A percentile compares a stretch with the other conserved stretches of the same genome.
Conservation (phyloP, 106 monocot genomes). For the Vanilla planifolia region DNA sequence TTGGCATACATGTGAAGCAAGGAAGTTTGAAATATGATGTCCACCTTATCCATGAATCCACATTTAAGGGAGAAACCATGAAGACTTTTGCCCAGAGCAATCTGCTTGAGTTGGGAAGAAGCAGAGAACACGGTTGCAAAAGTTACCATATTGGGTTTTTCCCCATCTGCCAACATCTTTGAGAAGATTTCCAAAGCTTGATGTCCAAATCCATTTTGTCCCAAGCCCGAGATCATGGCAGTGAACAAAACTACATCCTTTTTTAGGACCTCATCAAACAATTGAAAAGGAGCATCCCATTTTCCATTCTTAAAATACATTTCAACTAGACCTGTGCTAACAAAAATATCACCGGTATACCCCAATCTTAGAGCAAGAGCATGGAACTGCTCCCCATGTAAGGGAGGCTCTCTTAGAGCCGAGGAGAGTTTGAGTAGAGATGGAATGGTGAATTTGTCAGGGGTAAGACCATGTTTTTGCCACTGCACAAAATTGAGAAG, state of each 20-base stretch:
- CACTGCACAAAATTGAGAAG: slow-evolving; percentile 21
- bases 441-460: slow-evolving; percentile 38
- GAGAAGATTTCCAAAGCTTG: slow-evolving; percentile 28
- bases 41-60: slow-evolving; percentile 14
- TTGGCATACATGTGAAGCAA: slow-evolving; percentile 36
- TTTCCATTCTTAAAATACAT: slow-evolving; percentile 19
- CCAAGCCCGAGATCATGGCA: slow-evolving; percentile 29
- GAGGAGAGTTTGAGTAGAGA: slow-evolving; percentile 32
- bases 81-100: slow-evolving; percentile 18
- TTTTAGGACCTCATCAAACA: slow-evolving; percentile 23
- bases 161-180: slow-evolving; percentile 20
- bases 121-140: slow-evolving; percentile 19
- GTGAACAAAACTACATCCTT: slow-evolving; percentile 43
- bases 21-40: slow-evolving; percentile 31
- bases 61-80: slow-evolving; percentile 23
- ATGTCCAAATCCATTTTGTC: slow-evolving; percentile 7
- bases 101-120: slow-evolving; percentile 13
- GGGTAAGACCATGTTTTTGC: slow-evolving; percentile 12
- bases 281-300: background rate
- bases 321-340: slow-evolving; percentile 23
- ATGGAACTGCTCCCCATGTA: slow-evolving; percentile 31
- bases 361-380: slow-evolving; percentile 25
- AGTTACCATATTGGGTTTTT: slow-evolving; percentile 22
- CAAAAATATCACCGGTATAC: slow-evolving; percentile 16
- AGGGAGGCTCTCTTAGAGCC: slow-evolving; percentile 13